Evolutionary conservation across 1,139 yeast genomes (phyloP).

Genomic region (Yamadazyma siamensis): DNA sequence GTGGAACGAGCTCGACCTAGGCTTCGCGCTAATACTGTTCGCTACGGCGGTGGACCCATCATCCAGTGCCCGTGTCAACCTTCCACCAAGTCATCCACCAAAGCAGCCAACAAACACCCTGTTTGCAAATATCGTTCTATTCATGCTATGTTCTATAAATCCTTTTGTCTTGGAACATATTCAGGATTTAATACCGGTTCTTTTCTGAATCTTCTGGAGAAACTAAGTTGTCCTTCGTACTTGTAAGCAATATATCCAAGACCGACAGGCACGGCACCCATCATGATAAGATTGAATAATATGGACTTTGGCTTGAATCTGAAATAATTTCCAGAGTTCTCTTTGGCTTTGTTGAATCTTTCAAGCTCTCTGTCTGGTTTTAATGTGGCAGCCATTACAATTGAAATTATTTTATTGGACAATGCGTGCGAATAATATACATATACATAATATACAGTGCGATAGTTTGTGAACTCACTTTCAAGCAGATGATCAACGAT

Average conservation of each 20-base stretch:
- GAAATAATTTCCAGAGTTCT: slow-evolving; percentile 41
- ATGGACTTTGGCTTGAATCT: slow-evolving; percentile 43
- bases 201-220: slow-evolving; percentile 35
- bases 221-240: slow-evolving; percentile 34
- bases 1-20: too few species aligned
- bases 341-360: slow-evolving; percentile 43
- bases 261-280: slow-evolving; percentile 41
- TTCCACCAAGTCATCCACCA: too few species aligned
- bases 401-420: slow-evolving; percentile 10
- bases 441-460: slow-evolving; percentile 1
- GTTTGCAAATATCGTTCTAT: neutral
- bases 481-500: neutral
- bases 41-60: too few species aligned
- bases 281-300: slow-evolving; percentile 30
- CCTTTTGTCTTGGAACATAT: slow-evolving; percentile 45
- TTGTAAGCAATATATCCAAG: slow-evolving; percentile 35
- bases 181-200: slow-evolving; percentile 34
- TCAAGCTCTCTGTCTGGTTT: slow-evolving; percentile 44
- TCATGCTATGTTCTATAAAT: slow-evolving; percentile 23
- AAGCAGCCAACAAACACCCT: too few species aligned
- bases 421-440: neutral
- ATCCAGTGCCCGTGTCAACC: too few species aligned
- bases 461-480: slow-evolving; percentile 1
- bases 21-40: too few species aligned
- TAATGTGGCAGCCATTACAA: slow-evolving; percentile 43